phyloP scores from a whole-genome alignment of 2,329 filamentous ascomycete genomes.

The Pyricularia pennisetigena region DNA sequence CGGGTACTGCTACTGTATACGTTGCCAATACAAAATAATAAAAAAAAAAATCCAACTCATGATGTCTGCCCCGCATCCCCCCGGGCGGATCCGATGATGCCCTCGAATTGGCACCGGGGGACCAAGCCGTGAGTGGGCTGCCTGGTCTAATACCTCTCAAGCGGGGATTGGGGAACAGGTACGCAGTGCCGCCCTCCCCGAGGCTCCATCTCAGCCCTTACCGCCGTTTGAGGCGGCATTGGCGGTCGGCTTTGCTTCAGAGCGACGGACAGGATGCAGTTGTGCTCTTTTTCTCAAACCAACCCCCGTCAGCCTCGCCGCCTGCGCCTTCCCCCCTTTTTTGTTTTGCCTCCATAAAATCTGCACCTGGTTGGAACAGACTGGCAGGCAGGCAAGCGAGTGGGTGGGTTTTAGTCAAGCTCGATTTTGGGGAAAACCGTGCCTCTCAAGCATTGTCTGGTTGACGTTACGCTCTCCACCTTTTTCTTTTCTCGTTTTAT shows the following conservation, averaged over 20 bases:
- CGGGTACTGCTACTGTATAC: too few species aligned
- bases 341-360: not conserved
- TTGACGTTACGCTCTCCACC: not conserved
- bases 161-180: too few species aligned
- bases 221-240: not conserved
- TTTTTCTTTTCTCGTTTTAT: not conserved
- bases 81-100: not conserved
- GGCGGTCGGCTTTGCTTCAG: not conserved
- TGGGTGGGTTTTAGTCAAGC: not conserved
- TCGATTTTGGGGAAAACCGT: too few species aligned
- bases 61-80: not conserved
- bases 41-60: not conserved
- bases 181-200: not conserved
- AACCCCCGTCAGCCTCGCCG: too few species aligned
- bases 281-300: too few species aligned
- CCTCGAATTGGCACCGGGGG: not conserved
- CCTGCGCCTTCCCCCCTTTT: too few species aligned
- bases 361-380: not conserved
- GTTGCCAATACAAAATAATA: too few species aligned
- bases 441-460: not conserved
- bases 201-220: not conserved
- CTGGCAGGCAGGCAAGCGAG: not conserved
- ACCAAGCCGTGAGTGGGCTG: not conserved
- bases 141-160: not conserved
- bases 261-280: not conserved